These are phyloP conservation scores for Backusella australiensis DNA, from an alignment of 192 early-diverging fungal genomes.

Conservation along the genomic window DNA sequence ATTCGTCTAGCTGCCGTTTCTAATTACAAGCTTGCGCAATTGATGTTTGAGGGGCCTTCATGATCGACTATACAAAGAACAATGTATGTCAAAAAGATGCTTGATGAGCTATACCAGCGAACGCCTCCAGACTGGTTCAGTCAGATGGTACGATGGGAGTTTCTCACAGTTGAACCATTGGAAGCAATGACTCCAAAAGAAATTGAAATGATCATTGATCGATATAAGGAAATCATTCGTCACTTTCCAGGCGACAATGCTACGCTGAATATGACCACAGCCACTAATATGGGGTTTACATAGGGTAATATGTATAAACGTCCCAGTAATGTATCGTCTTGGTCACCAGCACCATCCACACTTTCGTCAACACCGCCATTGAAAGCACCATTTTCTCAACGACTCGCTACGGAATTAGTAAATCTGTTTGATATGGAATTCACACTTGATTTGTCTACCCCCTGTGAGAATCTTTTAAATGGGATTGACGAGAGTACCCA, in stretches of 20 bases:
- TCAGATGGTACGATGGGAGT: slow-evolving; percentile 1
- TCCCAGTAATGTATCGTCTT: not conserved
- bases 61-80: not conserved
- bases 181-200: not conserved
- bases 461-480: not conserved
- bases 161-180: not conserved
- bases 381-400: not conserved
- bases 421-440: not conserved
- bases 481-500: not conserved
- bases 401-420: not conserved
- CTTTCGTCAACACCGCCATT: not conserved
- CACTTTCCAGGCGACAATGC: not conserved
- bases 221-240: not conserved
- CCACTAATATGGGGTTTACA: not conserved
- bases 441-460: not conserved
- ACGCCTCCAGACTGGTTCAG: not conserved
- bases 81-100: not conserved
- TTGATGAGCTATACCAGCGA: not conserved
- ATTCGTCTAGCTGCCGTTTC: not conserved
- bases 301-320: not conserved
- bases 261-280: not conserved
- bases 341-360: not conserved
- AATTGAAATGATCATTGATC: not conserved
- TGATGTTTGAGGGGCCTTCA: not conserved
- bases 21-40: not conserved